Evolutionary conservation across 257 asterid genomes (phyloP), one percentile per base, ranked within the genome.

Genomic region (Dorcoceras hygrometricum): DNA sequence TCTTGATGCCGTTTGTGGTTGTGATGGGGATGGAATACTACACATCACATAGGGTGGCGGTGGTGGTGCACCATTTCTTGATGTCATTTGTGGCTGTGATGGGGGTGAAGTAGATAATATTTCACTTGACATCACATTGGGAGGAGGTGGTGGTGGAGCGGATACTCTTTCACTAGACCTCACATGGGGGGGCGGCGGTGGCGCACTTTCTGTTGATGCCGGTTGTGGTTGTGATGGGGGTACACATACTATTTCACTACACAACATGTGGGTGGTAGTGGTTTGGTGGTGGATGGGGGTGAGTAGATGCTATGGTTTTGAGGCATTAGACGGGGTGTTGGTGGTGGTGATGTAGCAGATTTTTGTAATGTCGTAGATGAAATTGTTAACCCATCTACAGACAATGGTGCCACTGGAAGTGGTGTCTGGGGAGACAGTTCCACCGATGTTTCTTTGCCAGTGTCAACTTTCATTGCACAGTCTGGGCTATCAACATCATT

Each of bases 401-500:
- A 28, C 25, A 26, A 19, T 22, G 32, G 26, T 27, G 27, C 32
- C 56, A 43, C 19, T 12, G 51, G 19, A 43, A 19, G 51, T 12
- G 19, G 51, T 43, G 51, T 12, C 32, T 66, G 46, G 32, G 67
- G 69, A 23, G 65, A 31, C 23, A 27, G 7, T 10, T 65, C 31
- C 23, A 36, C 14, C 58, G 74, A 29, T 62, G 19, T 25, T 1
- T 50, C 39, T 43, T 34, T 59, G 48, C 23, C 51, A 34, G 75
- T n/a, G 25, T 74, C 84, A 39, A 51, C 60, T 66, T 69, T 62
- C 82, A 75, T 70, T 62, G 67, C 77, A 58, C 32, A 29, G 20
- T 58, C 75, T 66, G 25, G 60, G 26, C 14, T 48, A 71, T 76
- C 51, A 43, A 12, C 51, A 14, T 43, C 85, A 31, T 74, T 69